Conservation (phyloP, 192 early-diverging fungal species). For the Nowakowskiella sp. region DNA sequence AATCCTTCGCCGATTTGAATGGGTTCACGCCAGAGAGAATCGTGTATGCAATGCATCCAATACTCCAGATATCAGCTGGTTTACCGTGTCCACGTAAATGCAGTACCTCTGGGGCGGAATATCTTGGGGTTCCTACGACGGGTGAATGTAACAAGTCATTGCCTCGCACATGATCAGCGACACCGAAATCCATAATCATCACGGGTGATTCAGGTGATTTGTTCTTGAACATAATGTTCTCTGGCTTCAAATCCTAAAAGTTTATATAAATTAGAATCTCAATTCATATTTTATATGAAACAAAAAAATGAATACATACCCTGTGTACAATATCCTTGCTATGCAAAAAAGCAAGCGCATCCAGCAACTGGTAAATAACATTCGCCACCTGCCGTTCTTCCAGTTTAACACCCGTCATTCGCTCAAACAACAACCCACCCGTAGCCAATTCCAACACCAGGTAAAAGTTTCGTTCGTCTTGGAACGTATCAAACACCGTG, state of each 20-base stretch:
- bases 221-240: background rate
- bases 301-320: too few relatives aligned
- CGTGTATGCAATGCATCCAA: background rate
- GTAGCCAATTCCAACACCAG: background rate
- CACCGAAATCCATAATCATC: slow-evolving; percentile 1
- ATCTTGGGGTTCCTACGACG: background rate
- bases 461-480: background rate
- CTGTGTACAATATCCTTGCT: background rate
- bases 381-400: background rate
- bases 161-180: background rate
- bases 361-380: too few relatives aligned
- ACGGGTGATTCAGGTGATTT: background rate
- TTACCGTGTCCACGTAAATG: background rate
- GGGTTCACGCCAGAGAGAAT: background rate
- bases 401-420: background rate
- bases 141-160: background rate
- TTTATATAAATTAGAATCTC: too few relatives aligned
- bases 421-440: background rate
- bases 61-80: background rate
- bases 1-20: background rate
- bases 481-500: background rate
- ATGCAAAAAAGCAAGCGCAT: background rate
- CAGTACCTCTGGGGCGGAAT: background rate
- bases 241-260: background rate
- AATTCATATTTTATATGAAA: too few relatives aligned